Evolutionary conservation across 805 yeast species (phyloP), one percentile per base, ranked within the genome.

Genomic region (Monosporozyma solicola): DNA sequence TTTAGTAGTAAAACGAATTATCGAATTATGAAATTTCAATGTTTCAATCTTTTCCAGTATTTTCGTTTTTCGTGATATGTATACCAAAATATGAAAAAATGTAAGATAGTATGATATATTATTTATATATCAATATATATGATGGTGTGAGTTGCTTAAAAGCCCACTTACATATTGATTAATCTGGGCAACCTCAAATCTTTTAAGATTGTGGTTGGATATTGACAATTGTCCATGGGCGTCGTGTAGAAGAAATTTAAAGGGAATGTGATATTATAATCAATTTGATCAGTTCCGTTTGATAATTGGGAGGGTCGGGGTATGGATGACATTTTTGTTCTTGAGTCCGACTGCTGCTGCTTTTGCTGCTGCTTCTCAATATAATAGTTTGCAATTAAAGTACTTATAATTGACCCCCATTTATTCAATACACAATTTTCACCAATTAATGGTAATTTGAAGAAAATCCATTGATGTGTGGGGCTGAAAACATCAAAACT

Each of bases 381-480:
- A n/a, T 20, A 33, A 22, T 46, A 46, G 5, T 48, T 11, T 5
- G 50, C 50, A n/a, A 49, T 32, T 6, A 39, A 20, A 6, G 24
- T 15, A 15, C 44, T 41, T 15, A 48, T 27, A 31, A 24, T 35
- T 13, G 51, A 15, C 13, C 15, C 51, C 51, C 51, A 48, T 11
- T 55, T 54, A 39, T 58, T 59, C 27, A 56, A 59, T 4, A 59
- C 41, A 5, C 54, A 54, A 3, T 50, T 35, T 39, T 44, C 51
- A 49, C 51, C 51, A 8, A 48, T 50, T 20, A 29, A 31, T 11
- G 55, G 55, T 29, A 54, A 45, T 27, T 50, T 47, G 47, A 59
- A 59, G 27, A 59, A 50, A 8, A 61, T 48, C 63, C 63, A 61
- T n/a, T 58, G 56, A 15, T 51, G 49, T 16, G 20, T 37, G 6